These are phyloP conservation scores for Monosporascus sp. DNA, from an alignment of 2,329 filamentous ascomycete genomes.

Conservation along the genomic window DNA sequence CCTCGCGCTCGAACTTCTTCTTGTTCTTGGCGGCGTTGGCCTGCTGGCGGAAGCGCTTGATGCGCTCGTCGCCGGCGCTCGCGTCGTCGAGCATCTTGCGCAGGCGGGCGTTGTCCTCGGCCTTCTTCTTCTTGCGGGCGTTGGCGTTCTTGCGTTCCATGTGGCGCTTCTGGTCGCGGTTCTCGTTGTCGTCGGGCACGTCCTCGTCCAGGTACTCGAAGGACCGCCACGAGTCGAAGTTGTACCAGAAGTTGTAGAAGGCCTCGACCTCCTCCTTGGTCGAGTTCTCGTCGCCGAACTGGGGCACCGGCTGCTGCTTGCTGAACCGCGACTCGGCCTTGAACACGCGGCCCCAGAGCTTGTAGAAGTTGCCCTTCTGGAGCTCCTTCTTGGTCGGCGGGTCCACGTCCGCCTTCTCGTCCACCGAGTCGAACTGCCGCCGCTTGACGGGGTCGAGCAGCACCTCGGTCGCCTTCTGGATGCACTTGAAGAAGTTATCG, in stretches of 20 bases:
- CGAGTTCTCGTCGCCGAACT: conserved; percentile 78
- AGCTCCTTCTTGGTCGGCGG: conserved; percentile 89
- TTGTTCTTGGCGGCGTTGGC: conserved; percentile 95
- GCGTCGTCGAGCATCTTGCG: conserved; percentile 85
- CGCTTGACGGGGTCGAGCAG: conserved; percentile 89
- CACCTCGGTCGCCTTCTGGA: conserved; percentile 94
- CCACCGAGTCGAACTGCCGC: conserved; percentile 93
- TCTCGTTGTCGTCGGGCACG: conserved; percentile 97
- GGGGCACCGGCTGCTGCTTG: conserved; percentile 81
- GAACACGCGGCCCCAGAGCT: conserved; percentile 87
- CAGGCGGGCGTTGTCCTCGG: conserved; percentile 88
- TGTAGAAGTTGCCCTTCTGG: conserved; percentile 87
- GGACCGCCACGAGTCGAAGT: conserved; percentile 95
- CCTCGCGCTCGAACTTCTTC: conserved; percentile 85
- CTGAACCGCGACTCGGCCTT: conserved; percentile 91
- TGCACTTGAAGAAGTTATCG: conserved; percentile 99
- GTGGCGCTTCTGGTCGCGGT: conserved; percentile 97
- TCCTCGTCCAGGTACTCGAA: conserved; percentile 99
- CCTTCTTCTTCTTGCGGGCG: conserved; percentile 98
- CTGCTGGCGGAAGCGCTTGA: conserved; percentile 93
- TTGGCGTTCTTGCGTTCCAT: conserved; percentile 98
- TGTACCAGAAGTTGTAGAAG: conserved; percentile 99
- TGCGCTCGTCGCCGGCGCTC: conserved; percentile 82
- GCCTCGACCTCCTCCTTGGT: conserved; percentile 84
- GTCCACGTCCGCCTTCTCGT: conserved; percentile 88